Evolutionary conservation across 2,329 filamentous ascomycete species (phyloP), one percentile per base, ranked within the genome.

Genomic region (Cercospora sp.): DNA sequence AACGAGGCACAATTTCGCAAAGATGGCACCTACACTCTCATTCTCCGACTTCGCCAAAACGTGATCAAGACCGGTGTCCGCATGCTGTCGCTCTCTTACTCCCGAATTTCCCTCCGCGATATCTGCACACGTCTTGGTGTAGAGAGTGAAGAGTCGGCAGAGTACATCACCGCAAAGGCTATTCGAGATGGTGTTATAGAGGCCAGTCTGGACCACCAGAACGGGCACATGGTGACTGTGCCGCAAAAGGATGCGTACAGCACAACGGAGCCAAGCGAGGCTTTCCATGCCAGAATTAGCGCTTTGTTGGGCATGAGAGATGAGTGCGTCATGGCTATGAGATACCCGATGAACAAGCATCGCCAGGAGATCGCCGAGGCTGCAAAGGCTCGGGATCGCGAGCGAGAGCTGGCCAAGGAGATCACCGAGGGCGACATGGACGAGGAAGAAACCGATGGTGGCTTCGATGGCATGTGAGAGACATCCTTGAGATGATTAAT

Each of bases 341-440:
- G 95, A 65, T 99, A 98, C 82, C 95, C 95, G 2, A 98, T 98
- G 94, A 97, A 99, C 84, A 95, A 98, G 81, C 95, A 99, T 82
- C 89, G 95, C 18, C 86, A 98, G 65, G 95, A 99, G 82, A 87
- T 99, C 65, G 98, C 97, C 87, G 98, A 97, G 76, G 95, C 95
- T 0, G 94, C 98, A 81, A 96, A 99, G 82, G 95, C 95, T n/a
- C 88, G 95, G 61, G 95, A 99, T 80, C 88, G 95, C 20, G 95
- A 99, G 84, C 88, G 95, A 18, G 95, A 99, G 82, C 89, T 99
- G 85, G 95, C 94, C 71, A 98, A 98, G 86, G 95, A 99, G 85
- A 98, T 99, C 78, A 93, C 97, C 81, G 95, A 98, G 73, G 95
- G 94, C 20, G 95, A 99, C 78, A 87, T 97, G 80, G 95, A 97